Percentiles rank a stretch among this genome's conserved stretches.
These are phyloP conservation scores for Eutrema yunnanense DNA, from an alignment of 345 rosid species.

Conservation along the genomic window DNA sequence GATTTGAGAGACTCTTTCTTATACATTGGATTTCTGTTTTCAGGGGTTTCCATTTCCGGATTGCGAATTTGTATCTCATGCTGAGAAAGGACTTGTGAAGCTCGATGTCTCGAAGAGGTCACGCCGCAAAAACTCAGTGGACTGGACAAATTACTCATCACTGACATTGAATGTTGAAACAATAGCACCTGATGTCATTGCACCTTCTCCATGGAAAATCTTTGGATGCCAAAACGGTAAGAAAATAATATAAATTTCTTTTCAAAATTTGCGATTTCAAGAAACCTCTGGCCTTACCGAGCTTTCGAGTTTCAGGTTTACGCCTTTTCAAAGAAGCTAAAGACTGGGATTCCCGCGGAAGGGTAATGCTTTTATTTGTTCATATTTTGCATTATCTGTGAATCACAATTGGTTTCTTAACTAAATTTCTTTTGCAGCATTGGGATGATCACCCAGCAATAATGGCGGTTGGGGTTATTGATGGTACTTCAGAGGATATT, in stretches of 20 bases:
- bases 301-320: conserved; percentile 47
- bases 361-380: conserved; percentile 38
- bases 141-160: conserved; percentile 44
- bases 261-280: background rate
- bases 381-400: background rate
- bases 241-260: background rate
- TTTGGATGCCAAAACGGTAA: conserved; percentile 94
- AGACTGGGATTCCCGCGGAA: conserved; percentile 55
- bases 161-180: conserved; percentile 43
- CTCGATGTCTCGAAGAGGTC: conserved; percentile 39
- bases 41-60: conserved; percentile 49
- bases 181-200: conserved; percentile 67
- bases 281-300: background rate
- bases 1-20: background rate
- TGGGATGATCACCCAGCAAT: conserved; percentile 95
- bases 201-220: conserved; percentile 92
- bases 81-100: conserved; percentile 45
- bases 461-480: conserved; percentile 90
- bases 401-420: background rate
- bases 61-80: conserved; percentile 43
- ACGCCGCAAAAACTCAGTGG: conserved; percentile 40
- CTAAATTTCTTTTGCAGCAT: conserved; percentile 34
- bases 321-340: conserved; percentile 92
- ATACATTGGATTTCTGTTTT: conserved; percentile 9
- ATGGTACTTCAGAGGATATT: conserved; percentile 79